phyloP scores from a whole-genome alignment of 208 protist species.

The Porcisia hertigi region DNA sequence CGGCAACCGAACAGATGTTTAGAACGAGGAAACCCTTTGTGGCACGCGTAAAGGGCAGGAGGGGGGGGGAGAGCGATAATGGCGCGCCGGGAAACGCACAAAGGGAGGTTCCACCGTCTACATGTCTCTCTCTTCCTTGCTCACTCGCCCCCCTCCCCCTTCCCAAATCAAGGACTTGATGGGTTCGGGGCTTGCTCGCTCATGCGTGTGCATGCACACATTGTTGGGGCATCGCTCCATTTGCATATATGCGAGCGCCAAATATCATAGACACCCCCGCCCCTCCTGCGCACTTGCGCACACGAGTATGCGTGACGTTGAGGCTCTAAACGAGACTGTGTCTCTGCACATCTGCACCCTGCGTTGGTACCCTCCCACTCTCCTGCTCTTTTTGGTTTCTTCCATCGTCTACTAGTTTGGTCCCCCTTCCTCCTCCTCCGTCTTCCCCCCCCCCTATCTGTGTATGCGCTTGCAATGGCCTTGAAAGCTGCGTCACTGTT shows the following conservation, averaged over 20 bases:
- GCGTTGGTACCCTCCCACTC: too few relatives aligned
- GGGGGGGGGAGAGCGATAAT: background rate
- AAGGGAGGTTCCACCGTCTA: background rate
- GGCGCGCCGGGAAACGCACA: background rate
- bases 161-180: background rate
- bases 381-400: background rate
- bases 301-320: background rate
- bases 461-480: background rate
- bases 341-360: background rate
- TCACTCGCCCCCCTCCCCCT: background rate
- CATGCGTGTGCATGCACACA: background rate
- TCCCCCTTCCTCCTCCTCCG: too few relatives aligned
- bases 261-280: background rate
- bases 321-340: background rate
- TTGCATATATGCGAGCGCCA: background rate
- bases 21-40: background rate
- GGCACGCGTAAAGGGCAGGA: background rate
- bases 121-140: background rate
- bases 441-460: background rate
- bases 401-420: background rate
- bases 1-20: too few relatives aligned
- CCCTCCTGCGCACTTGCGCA: background rate
- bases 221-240: background rate
- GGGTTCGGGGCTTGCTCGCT: background rate
- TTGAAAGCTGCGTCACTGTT: background rate